Conservation (phyloP, 306 rosid species). For the Lathyrus tuberosus region DNA sequence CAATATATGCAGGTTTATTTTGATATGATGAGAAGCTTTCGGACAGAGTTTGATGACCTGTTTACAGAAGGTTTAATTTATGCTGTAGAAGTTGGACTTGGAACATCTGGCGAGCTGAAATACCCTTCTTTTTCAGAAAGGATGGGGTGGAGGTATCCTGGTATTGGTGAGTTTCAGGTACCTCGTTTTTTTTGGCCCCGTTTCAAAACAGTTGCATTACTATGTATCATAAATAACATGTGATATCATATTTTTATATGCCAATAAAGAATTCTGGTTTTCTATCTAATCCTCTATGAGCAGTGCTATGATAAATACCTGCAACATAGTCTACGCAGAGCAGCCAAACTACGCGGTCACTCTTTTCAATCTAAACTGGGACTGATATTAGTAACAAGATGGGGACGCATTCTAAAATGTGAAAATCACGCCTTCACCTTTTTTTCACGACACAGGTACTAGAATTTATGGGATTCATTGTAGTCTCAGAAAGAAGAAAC, state of each 20-base stretch:
- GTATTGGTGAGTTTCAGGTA: slow-evolving; percentile 99
- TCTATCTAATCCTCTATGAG: slow-evolving; percentile 37
- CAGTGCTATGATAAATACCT: slow-evolving; percentile 95
- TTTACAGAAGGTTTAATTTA: slow-evolving; percentile 76
- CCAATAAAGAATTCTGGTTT: slow-evolving; percentile 33
- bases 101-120: slow-evolving; percentile 93
- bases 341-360: slow-evolving; percentile 91
- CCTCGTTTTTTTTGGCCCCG: slow-evolving; percentile 36
- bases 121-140: slow-evolving; percentile 92
- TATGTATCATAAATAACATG: slow-evolving; percentile 6
- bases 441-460: too few species aligned
- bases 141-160: slow-evolving; percentile 99
- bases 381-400: slow-evolving; percentile 28
- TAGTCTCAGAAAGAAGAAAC: too few species aligned
- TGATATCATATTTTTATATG: slow-evolving; percentile 5
- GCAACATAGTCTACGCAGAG: slow-evolving; percentile 77
- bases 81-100: slow-evolving; percentile 89
- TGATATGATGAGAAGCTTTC: slow-evolving; percentile 98
- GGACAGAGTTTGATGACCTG: slow-evolving; percentile 89
- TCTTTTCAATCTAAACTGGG: slow-evolving; percentile 54
- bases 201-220: slow-evolving; percentile 34
- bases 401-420: slow-evolving; percentile 42
- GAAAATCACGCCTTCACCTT: too few species aligned
- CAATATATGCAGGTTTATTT: slow-evolving; percentile 74
- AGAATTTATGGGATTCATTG: too few species aligned